Evolutionary conservation across 495 filamentous ascomycete genomes (phyloP).

Genomic region (Lentithecium fluviatile): DNA sequence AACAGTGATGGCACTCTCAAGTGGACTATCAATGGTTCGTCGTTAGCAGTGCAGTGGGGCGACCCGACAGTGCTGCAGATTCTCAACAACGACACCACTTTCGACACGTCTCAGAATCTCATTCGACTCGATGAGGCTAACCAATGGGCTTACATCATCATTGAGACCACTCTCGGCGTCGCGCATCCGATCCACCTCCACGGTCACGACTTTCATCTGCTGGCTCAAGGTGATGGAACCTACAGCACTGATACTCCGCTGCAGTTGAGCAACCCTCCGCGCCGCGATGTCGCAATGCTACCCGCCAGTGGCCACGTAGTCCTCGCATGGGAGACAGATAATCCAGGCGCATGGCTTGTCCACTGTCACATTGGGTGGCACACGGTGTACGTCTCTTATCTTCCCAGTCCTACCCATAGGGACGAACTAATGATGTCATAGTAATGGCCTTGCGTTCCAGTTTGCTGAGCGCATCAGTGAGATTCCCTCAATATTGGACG

Average conservation of each 20-base stretch:
- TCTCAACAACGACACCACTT: conserved; percentile 40
- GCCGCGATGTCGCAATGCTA: conserved; percentile 15
- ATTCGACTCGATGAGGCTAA: conserved; percentile 43
- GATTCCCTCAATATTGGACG: conserved; percentile 8
- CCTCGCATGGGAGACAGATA: conserved; percentile 24
- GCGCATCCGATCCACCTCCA: conserved; percentile 23
- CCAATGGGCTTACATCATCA: conserved; percentile 52
- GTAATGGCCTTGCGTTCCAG: conserved; percentile 14
- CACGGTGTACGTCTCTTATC: conserved; percentile 1
- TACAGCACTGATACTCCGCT: conserved; percentile 10
- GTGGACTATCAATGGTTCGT: conserved; percentile 48
- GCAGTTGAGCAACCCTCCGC: conserved; percentile 17
- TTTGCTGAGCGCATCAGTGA: conserved; percentile 18
- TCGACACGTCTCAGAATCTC: conserved; percentile 40
- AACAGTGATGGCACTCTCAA: conserved; percentile 3
- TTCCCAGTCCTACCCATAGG: too few species aligned
- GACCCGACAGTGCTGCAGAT: conserved; percentile 47
- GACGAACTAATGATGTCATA: neutral
- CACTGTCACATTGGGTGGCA: conserved; percentile 31
- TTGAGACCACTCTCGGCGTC: conserved; percentile 34
- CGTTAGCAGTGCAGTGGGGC: conserved; percentile 47
- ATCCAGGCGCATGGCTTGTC: conserved; percentile 24
- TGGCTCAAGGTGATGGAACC: conserved; percentile 18
- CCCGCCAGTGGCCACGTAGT: conserved; percentile 19
- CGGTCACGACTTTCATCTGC: too few species aligned